These are phyloP conservation scores for Colletotrichum sp. DNA, from an alignment of 2,329 filamentous ascomycete species.

Conservation along the genomic window DNA sequence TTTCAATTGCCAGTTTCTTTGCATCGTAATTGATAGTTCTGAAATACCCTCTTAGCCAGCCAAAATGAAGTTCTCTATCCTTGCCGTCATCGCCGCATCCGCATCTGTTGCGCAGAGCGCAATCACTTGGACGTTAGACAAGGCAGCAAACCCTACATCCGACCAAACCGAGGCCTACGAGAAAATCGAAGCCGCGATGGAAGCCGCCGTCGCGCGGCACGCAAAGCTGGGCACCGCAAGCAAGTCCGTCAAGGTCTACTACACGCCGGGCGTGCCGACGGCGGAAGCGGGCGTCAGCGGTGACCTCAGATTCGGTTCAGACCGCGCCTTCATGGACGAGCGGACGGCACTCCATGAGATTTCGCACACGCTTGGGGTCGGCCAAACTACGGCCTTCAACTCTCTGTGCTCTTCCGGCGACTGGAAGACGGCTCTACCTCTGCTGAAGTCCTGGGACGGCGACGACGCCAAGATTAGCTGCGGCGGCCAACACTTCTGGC, in stretches of 20 bases:
- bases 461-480: conserved; percentile 39
- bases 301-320: conserved; percentile 50
- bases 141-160: conserved; percentile 40
- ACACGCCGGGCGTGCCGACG: conserved; percentile 48
- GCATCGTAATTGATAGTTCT: background rate
- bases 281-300: conserved; percentile 52
- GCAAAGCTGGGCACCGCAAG: conserved; percentile 34
- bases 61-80: conserved; percentile 29
- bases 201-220: conserved; percentile 44
- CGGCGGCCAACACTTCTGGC: conserved; percentile 45
- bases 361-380: conserved; percentile 52
- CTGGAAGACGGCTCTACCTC: conserved; percentile 44
- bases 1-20: accelerated
- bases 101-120: conserved; percentile 37
- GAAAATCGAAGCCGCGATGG: conserved; percentile 48
- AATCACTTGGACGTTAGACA: conserved; percentile 43
- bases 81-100: conserved; percentile 32
- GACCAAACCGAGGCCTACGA: conserved; percentile 49
- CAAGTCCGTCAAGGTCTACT: conserved; percentile 45
- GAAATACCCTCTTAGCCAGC: background rate
- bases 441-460: conserved; percentile 48
- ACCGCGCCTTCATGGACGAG: conserved; percentile 52
- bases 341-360: conserved; percentile 55
- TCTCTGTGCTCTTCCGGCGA: conserved; percentile 40
- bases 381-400: conserved; percentile 46